Evolutionary conservation across 2,329 filamentous ascomycete species (phyloP), one percentile per base, ranked within the genome.

Genomic region (Trichophyton mentagrophytes): DNA sequence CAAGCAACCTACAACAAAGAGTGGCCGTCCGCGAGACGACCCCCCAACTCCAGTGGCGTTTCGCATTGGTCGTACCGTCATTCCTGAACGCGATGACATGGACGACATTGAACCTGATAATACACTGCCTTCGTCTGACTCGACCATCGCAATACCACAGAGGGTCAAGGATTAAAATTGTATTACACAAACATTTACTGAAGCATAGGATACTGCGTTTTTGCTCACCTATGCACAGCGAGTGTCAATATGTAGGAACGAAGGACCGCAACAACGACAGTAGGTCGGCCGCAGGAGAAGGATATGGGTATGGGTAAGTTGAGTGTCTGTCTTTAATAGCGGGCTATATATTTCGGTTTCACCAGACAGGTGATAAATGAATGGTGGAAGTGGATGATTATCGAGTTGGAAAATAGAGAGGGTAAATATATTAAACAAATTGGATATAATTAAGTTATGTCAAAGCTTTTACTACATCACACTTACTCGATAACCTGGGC

Each of bases 61-160:
- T 17, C 60, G 61, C 17, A 63, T 62, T 40, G 60, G 63, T 4
- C 53, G 58, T 5, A 55, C 60, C n/a, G 46, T 62, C 25, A 61
- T 63, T 44, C 61, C 61, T 0, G 59, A 61, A n/a, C 49, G 51
- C 13, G 20, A 36, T 4, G 33, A 13, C 5, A 36, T 25, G 27
- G 51, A 38, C 17, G 33, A 13, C 51, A 36, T 15, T 17, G 51
- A 38, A 17, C 22, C 17, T 55, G 8, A 30, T 36, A 9, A 33
- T 36, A 55, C 22, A 15, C 2, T 27, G 9, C 46, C 20, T 2
- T 51, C 46, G 11, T 51, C 46, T 6, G 11, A 11, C 13, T 30
- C 46, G 20, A 51, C 46, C 13, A 51, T 51, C 15, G 20, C 8
- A 11, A 25, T 13, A 11, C 20, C 46, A 27, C 46, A 22, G 11